Evolutionary conservation across 2,329 filamentous ascomycete species (phyloP).

Genomic region (Myriosclerotinia scirpicola): DNA sequence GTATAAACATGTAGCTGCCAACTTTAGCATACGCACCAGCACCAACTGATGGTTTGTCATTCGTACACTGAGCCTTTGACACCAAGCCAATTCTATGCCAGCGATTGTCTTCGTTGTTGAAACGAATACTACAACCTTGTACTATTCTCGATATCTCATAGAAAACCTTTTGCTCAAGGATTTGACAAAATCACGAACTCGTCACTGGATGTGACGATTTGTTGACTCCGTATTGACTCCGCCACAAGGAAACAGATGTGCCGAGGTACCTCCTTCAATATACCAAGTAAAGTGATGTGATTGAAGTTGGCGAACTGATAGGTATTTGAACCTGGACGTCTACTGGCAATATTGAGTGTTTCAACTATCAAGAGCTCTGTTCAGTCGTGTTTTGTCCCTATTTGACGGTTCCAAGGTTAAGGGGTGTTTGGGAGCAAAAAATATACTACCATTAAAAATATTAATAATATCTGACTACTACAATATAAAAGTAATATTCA

Average conservation of each 20-base stretch:
- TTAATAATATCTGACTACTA: too few relatives aligned
- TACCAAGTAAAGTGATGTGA: neutral
- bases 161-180: neutral
- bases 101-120: neutral
- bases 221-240: too few relatives aligned
- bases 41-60: neutral
- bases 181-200: neutral
- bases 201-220: neutral
- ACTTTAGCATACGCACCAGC: neutral
- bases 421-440: too few relatives aligned
- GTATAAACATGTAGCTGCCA: too few relatives aligned
- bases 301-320: neutral
- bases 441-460: too few relatives aligned
- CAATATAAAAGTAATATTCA: too few relatives aligned
- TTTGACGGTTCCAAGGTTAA: neutral
- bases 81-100: neutral
- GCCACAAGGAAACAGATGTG: neutral
- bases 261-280: neutral
- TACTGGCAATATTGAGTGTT: neutral
- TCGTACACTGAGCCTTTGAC: neutral
- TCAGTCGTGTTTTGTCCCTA: conserved; percentile 14
- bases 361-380: neutral
- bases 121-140: neutral
- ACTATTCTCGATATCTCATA: neutral
- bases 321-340: neutral